A percentile compares a stretch with the other conserved stretches of the same genome.
Evolutionary conservation across 2,329 filamentous ascomycete species (phyloP).

Genomic region (Hypoxylon rubiginosum): DNA sequence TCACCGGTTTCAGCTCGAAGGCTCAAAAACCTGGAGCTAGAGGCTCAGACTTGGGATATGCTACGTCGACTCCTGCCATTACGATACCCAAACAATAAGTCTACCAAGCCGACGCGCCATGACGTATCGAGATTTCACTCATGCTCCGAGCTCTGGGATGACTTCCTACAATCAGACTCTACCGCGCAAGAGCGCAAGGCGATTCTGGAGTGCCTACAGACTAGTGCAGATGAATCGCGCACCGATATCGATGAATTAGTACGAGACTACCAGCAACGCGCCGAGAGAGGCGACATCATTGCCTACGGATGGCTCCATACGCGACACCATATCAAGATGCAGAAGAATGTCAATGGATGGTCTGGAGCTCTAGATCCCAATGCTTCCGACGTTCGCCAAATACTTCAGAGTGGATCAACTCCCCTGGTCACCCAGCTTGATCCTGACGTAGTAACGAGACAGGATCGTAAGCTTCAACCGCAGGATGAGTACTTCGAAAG

Average conservation of each 20-base stretch:
- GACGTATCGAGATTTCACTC: constrained; percentile 49
- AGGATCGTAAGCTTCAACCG: constrained; percentile 80
- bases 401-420: constrained; percentile 69
- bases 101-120: constrained; percentile 54
- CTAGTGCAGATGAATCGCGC: constrained; percentile 74
- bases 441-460: constrained; percentile 87
- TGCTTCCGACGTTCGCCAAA: constrained; percentile 67
- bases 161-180: constrained; percentile 80
- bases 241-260: constrained; percentile 82
- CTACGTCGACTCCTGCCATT: constrained; percentile 80
- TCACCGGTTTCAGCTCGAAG: constrained; percentile 55
- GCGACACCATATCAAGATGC: constrained; percentile 87
- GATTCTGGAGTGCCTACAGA: constrained; percentile 88
- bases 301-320: constrained; percentile 94
- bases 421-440: constrained; percentile 88
- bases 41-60: constrained; percentile 92
- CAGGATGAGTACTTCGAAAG: constrained; percentile 91
- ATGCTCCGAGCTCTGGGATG: constrained; percentile 66
- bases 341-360: constrained; percentile 82
- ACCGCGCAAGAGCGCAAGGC: constrained; percentile 82
- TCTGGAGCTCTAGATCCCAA: constrained; percentile 74
- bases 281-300: constrained; percentile 84
- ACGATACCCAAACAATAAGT: constrained; percentile 65
- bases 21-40: constrained; percentile 78
- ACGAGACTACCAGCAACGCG: constrained; percentile 79